Evolutionary conservation across 2,329 filamentous ascomycete genomes (phyloP), one percentile per base, ranked within the genome.

Genomic region (Lecanicillium sp.): DNA sequence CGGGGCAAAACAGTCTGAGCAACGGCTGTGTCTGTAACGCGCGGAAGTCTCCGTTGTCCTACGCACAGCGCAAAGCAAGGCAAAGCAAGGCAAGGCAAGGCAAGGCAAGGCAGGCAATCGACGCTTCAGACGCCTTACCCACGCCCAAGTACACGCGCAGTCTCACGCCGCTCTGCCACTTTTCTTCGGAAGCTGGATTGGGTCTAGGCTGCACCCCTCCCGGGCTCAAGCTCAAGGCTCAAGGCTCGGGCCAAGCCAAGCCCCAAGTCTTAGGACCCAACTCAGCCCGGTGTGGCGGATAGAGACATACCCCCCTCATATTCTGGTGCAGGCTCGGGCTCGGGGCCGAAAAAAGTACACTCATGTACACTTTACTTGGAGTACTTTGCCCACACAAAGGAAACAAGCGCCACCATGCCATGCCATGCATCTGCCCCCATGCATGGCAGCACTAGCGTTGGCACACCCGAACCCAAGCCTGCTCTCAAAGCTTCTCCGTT

Each of bases 391-490:
- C 9, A 23, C 29, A 21, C 29, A 21, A 37, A 44, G n/a, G 21
- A 36, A 23, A 21, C 30, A 5, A 15, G 35, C 43, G 43, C 43
- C 43, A 37, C 33, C 39, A 45, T 29, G 43, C 43, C 43, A 46
- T 46, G 43, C 43, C 43, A 45, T 45, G 43, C 43, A 46, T 24
- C 43, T 38, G 12, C n/a, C n/a, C 35, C 43, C 40, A 30, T 45
- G 43, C 26, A 46, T 32, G 33, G 19, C 43, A 17, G 20, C 33
- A 35, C 43, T 39, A 46, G 43, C 14, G 26, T 46, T 15, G 35
- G 26, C 43, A 39, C 43, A 46, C 20, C 35, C 33, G 33, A 46
- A 46, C 24, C 43, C 38, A 30, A 12, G 26, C 26, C 26, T 7
- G 26, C 26, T 26, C 26, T 38, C 20, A 35, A 19, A 19, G 21